Percentiles rank a stretch among this genome's conserved stretches.
Conservation (phyloP, 768 basidiomycete genomes). For the Naganishia kalamii region DNA sequence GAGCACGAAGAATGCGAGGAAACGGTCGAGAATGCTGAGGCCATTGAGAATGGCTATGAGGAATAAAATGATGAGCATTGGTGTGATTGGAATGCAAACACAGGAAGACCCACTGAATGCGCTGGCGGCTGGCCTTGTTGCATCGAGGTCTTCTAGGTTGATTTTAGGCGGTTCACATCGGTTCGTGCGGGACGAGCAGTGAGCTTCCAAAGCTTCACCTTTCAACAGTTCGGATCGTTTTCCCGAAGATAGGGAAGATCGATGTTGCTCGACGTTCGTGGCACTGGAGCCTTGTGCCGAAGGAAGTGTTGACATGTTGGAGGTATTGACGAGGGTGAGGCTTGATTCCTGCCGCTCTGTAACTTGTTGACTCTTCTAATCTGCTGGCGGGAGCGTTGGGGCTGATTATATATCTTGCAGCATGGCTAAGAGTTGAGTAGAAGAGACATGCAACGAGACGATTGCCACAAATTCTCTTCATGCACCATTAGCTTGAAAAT, state of each 20-base stretch:
- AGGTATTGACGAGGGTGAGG: background rate
- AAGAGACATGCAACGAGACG: too few species aligned
- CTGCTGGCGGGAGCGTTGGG: too few species aligned
- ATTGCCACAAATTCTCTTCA: too few species aligned
- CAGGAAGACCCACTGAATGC: background rate
- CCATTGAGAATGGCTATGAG: slow-evolving; percentile 28
- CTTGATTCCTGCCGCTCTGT: background rate
- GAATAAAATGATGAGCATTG: background rate
- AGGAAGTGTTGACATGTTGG: background rate
- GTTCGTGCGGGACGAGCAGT: background rate
- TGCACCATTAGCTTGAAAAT: background rate
- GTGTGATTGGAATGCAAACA: background rate
- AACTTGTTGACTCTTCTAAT: too few species aligned
- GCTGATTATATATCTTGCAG: too few species aligned
- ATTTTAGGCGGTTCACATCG: background rate
- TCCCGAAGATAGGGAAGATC: background rate
- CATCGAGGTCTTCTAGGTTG: background rate
- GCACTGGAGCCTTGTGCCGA: background rate
- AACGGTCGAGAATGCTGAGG: slow-evolving; percentile 56
- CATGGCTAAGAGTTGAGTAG: too few species aligned
- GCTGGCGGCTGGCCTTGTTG: background rate
- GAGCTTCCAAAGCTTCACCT: background rate
- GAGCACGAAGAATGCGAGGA: slow-evolving; percentile 63
- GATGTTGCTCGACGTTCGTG: background rate
- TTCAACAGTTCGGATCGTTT: slow-evolving; percentile 10